phyloP scores from a whole-genome alignment of 2,329 filamentous ascomycete genomes.

The Alternaria sp. region DNA sequence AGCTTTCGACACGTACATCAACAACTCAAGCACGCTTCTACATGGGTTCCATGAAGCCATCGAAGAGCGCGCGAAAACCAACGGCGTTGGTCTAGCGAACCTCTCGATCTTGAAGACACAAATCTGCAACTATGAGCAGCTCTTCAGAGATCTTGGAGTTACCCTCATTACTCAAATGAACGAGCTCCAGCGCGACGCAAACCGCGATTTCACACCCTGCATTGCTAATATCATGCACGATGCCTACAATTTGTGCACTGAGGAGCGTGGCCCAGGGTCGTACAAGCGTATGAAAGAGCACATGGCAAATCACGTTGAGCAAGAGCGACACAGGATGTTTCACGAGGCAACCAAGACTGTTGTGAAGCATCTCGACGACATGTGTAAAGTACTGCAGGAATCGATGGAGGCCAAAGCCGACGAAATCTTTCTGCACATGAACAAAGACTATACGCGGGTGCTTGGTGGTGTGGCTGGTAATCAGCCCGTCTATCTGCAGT shows the following conservation, averaged over 20 bases:
- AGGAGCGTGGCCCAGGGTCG: slow-evolving; percentile 58
- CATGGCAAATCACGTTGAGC: slow-evolving; percentile 59
- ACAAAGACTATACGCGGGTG: slow-evolving; percentile 50
- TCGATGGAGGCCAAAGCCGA: slow-evolving; percentile 57
- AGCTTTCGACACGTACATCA: slow-evolving; percentile 51
- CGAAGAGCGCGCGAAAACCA: slow-evolving; percentile 51
- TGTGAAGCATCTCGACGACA: slow-evolving; percentile 50
- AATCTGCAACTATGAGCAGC: slow-evolving; percentile 54
- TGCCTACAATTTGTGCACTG: slow-evolving; percentile 58
- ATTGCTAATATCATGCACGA: slow-evolving; percentile 58
- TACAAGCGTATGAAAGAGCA: slow-evolving; percentile 62
- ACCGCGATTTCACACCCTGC: slow-evolving; percentile 62
- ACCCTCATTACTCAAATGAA: slow-evolving; percentile 53
- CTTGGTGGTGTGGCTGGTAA: slow-evolving; percentile 37
- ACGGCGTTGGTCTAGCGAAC: slow-evolving; percentile 53
- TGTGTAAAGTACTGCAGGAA: slow-evolving; percentile 56
- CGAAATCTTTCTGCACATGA: slow-evolving; percentile 53
- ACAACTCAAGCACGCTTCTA: slow-evolving; percentile 45
- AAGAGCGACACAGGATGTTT: slow-evolving; percentile 60
- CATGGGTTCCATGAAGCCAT: slow-evolving; percentile 56
- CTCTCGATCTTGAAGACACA: slow-evolving; percentile 55
- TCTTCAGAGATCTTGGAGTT: slow-evolving; percentile 52
- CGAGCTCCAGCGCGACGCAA: slow-evolving; percentile 61
- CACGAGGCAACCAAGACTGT: slow-evolving; percentile 55
- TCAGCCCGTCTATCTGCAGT: slow-evolving; percentile 14